These are phyloP conservation scores for Hippophae rhamnoides DNA, from an alignment of 306 rosid genomes.

Conservation along the genomic window DNA sequence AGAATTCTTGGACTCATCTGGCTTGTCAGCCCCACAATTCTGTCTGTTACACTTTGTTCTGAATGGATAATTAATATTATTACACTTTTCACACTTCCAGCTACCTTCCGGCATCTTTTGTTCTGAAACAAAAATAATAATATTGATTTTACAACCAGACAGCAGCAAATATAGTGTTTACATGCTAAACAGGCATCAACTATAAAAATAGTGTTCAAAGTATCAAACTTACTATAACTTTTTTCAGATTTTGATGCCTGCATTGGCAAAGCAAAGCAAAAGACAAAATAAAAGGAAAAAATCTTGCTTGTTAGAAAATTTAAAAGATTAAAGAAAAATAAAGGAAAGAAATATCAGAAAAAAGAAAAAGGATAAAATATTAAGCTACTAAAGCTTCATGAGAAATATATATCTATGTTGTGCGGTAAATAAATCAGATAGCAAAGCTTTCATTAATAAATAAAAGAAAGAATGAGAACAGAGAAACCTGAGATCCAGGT, in stretches of 20 bases:
- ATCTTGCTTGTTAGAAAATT: background rate
- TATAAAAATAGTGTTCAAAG: background rate
- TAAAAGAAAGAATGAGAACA: background rate
- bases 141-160: conserved; percentile 18
- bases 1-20: conserved; percentile 57
- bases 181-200: conserved; percentile 5
- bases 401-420: background rate
- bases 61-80: conserved; percentile 90
- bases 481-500: conserved; percentile 90
- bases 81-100: conserved; percentile 98
- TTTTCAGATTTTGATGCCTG: conserved; percentile 74
- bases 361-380: background rate
- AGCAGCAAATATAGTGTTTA: background rate
- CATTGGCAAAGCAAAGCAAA: conserved; percentile 20
- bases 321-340: no score
- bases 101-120: conserved; percentile 98
- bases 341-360: background rate
- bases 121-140: conserved; percentile 39
- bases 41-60: conserved; percentile 98
- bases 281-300: conserved; percentile 15
- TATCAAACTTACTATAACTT: conserved; percentile 61
- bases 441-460: background rate
- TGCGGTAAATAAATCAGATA: no score
- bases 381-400: background rate
- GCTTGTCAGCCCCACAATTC: conserved; percentile 97